These are phyloP conservation scores for Rhododendron molle DNA, from an alignment of 148 eudicot genomes.

Conservation along the genomic window DNA sequence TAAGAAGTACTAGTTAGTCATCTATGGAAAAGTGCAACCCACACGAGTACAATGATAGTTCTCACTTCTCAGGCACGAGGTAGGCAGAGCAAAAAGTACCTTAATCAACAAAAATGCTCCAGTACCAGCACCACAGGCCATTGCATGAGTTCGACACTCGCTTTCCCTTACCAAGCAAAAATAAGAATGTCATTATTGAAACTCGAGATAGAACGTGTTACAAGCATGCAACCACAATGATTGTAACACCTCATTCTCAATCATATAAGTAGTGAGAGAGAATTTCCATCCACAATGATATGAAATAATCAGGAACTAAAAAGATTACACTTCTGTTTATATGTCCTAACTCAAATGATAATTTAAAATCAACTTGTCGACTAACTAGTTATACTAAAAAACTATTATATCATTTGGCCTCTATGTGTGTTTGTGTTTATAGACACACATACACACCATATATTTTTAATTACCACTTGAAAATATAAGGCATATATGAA, in stretches of 20 bases:
- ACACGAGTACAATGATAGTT: not conserved
- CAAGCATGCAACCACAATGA: not conserved
- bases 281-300: not conserved
- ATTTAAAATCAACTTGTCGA: not conserved
- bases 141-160: constrained; percentile 72
- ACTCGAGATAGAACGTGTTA: not conserved
- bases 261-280: not conserved
- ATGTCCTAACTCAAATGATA: not conserved
- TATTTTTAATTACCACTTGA: not conserved
- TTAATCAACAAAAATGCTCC: constrained; percentile 79
- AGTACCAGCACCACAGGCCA: constrained; percentile 85
- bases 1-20: not conserved
- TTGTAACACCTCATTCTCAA: not conserved
- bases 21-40: not conserved
- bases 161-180: constrained; percentile 48
- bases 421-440: not conserved
- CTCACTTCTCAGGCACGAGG: constrained; percentile 2
- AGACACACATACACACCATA: not conserved
- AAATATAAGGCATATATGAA: not conserved
- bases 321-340: not conserved
- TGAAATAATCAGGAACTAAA: not conserved
- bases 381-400: not conserved
- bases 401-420: not conserved
- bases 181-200: constrained; percentile 10
- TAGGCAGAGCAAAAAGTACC: constrained; percentile 33